Conservation (phyloP, 805 yeast genomes). For the Candida nanaspora region DNA sequence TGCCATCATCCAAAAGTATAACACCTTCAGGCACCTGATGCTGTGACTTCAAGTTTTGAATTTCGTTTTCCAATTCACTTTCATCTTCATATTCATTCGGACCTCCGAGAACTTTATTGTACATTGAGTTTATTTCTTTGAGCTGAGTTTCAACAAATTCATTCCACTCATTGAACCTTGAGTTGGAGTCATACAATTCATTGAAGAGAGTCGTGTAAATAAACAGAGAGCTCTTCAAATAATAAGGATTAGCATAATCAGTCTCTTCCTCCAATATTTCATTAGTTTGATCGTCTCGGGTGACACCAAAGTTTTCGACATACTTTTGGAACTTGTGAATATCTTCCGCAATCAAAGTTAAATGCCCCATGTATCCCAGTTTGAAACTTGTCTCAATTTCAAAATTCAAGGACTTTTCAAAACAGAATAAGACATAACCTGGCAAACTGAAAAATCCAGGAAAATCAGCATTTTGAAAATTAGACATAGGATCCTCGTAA, state of each 20-base stretch:
- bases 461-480: slow-evolving; percentile 8
- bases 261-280: slow-evolving; percentile 20
- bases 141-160: slow-evolving; percentile 42
- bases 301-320: slow-evolving; percentile 27
- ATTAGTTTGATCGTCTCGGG: slow-evolving; percentile 25
- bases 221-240: slow-evolving; percentile 23
- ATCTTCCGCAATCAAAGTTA: slow-evolving; percentile 51
- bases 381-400: slow-evolving; percentile 33
- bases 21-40: slow-evolving; percentile 11
- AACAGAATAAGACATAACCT: slow-evolving; percentile 21
- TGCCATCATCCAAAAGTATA: slow-evolving; percentile 28
- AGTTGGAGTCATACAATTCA: slow-evolving; percentile 17
- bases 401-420: slow-evolving; percentile 18
- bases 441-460: slow-evolving; percentile 28
- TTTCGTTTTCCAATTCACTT: slow-evolving; percentile 4
- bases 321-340: slow-evolving; percentile 42
- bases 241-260: slow-evolving; percentile 20
- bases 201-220: slow-evolving; percentile 26
- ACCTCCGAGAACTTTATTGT: slow-evolving; percentile 51
- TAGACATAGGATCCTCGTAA: slow-evolving; percentile 10
- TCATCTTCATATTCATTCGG: slow-evolving; percentile 20
- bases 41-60: background rate
- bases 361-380: slow-evolving; percentile 55
- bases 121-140: slow-evolving; percentile 46
- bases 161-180: slow-evolving; percentile 32